Conservation (phyloP, 2,329 filamentous ascomycete genomes). For the Cladobotryum mycophilum region DNA sequence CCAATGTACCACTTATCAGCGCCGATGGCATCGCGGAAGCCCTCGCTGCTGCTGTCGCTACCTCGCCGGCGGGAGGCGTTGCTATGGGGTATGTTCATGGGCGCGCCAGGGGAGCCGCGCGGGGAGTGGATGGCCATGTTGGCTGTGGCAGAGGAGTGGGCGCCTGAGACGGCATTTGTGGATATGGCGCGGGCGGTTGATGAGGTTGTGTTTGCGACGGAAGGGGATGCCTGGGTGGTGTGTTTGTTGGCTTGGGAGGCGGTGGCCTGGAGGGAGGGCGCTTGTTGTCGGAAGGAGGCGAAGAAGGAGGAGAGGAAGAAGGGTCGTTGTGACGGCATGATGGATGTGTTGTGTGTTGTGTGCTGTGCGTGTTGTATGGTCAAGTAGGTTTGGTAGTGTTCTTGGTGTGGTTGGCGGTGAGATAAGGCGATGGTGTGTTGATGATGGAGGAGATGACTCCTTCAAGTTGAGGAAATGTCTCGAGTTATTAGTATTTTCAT, state of each 20-base stretch:
- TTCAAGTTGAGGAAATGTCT: too few relatives aligned
- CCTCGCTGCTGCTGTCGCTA: slow-evolving; percentile 69
- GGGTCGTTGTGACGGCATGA: slow-evolving; percentile 48
- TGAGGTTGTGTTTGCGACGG: slow-evolving; percentile 18
- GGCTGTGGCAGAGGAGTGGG: slow-evolving; percentile 19
- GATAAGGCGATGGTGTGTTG: neutral
- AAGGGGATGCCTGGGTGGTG: slow-evolving; percentile 21
- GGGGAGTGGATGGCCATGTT: slow-evolving; percentile 26
- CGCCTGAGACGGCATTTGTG: slow-evolving; percentile 17
- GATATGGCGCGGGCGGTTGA: slow-evolving; percentile 18
- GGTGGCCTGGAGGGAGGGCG: slow-evolving; percentile 28
- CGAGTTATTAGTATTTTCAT: too few relatives aligned
- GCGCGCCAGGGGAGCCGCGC: slow-evolving; percentile 17
- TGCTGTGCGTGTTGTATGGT: neutral
- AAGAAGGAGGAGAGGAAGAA: slow-evolving; percentile 53
- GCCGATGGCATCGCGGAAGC: slow-evolving; percentile 65
- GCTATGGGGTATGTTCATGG: slow-evolving; percentile 36
- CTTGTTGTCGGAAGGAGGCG: slow-evolving; percentile 47
- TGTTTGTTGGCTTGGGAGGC: slow-evolving; percentile 31
- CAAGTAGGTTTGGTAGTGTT: neutral
- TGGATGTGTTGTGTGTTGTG: slow-evolving; percentile 1
- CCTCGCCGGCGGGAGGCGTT: slow-evolving; percentile 48
- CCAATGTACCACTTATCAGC: slow-evolving; percentile 80
- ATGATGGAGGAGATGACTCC: too few relatives aligned
- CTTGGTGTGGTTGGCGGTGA: neutral